Conservation (phyloP, 768 basidiomycete species). For the Termitomyces titanicus region DNA sequence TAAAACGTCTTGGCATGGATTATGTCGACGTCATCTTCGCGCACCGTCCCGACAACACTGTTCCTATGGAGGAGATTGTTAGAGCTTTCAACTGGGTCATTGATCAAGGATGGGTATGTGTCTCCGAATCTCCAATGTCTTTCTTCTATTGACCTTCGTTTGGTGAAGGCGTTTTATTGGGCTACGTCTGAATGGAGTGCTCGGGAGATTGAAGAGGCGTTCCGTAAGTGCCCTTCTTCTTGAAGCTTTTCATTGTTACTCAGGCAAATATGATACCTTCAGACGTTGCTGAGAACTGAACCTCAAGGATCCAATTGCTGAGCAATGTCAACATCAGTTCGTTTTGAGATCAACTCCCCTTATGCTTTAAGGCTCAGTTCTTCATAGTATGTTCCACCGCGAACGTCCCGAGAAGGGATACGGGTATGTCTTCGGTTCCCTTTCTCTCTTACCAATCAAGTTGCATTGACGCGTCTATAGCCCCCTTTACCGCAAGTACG, state of each 20-base stretch:
- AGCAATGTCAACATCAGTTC: constrained; percentile 74
- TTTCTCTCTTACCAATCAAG: background rate
- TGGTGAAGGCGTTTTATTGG: constrained; percentile 61
- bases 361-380: background rate
- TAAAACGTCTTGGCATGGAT: constrained; percentile 68
- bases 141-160: constrained; percentile 2
- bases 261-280: too few relatives aligned
- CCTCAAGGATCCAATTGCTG: constrained; percentile 67
- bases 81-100: constrained; percentile 80
- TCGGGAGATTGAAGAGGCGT: constrained; percentile 55
- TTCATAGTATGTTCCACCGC: constrained; percentile 66
- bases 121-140: background rate
- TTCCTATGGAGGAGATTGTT: constrained; percentile 75
- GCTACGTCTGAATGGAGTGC: constrained; percentile 71
- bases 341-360: constrained; percentile 7
- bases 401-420: constrained; percentile 84
- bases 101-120: constrained; percentile 58
- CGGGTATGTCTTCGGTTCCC: constrained; percentile 31
- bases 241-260: background rate
- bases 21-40: constrained; percentile 76
- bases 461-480: constrained; percentile 22
- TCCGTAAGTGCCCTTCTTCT: constrained; percentile 28
- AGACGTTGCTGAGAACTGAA: constrained; percentile 70
- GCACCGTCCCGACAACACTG: constrained; percentile 59
- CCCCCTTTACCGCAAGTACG: constrained; percentile 64